Percentiles rank a stretch among this genome's conserved stretches.
These are phyloP conservation scores for Gastrolobium villosum DNA, from an alignment of 306 rosid species.

Conservation along the genomic window DNA sequence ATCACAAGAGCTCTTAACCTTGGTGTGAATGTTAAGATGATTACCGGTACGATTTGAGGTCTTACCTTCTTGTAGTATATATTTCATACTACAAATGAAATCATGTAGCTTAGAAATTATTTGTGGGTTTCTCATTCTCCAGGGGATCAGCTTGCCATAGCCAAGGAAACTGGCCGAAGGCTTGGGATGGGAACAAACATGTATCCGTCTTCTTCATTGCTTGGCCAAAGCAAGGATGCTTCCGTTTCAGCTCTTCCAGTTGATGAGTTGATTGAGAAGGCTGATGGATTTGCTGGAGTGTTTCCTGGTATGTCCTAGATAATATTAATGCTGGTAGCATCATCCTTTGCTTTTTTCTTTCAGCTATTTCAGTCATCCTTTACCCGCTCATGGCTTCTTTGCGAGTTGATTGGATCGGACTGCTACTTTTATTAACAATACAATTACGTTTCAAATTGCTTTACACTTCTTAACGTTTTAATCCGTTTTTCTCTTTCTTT, in stretches of 20 bases:
- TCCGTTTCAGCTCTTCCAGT: constrained; percentile 80
- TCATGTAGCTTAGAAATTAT: constrained; percentile 17
- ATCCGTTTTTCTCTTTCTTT: constrained; percentile 41
- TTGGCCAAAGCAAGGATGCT: constrained; percentile 89
- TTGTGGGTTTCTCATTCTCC: constrained; percentile 38
- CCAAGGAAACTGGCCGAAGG: constrained; percentile 96
- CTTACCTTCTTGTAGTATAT: constrained; percentile 32
- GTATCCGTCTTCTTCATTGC: constrained; percentile 98
- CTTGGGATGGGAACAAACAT: constrained; percentile 99
- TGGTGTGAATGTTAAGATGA: constrained; percentile 99
- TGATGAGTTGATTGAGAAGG: constrained; percentile 98
- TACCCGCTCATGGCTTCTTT: not conserved
- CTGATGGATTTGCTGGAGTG: constrained; percentile 99
- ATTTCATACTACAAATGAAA: constrained; percentile 35
- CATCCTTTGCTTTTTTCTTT: not conserved
- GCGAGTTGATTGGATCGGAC: not conserved
- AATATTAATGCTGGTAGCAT: constrained; percentile 29
- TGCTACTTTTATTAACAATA: constrained; percentile 17
- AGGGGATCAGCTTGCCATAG: constrained; percentile 99
- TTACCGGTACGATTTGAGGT: constrained; percentile 74
- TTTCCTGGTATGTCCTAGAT: constrained; percentile 80
- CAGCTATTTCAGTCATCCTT: constrained; percentile 33
- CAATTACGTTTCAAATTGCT: constrained; percentile 22
- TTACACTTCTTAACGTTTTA: constrained; percentile 29
- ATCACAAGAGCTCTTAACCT: constrained; percentile 96